Conservation (phyloP, 2,329 filamentous ascomycete species). For the Exophiala sideris region DNA sequence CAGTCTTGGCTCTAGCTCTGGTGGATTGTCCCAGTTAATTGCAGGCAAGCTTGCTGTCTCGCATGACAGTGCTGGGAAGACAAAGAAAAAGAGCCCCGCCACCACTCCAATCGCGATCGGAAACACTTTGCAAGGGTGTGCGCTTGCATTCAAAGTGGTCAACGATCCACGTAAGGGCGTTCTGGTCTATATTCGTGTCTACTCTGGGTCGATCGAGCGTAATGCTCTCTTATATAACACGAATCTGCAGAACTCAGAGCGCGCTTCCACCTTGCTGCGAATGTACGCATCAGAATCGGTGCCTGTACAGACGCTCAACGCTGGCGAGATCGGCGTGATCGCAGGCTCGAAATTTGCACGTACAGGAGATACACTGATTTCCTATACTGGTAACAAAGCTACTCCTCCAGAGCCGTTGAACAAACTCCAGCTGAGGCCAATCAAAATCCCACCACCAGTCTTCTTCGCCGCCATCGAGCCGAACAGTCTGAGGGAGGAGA, state of each 20-base stretch:
- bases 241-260: constrained; percentile 73
- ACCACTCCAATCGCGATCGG: constrained; percentile 37
- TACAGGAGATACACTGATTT: constrained; percentile 87
- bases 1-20: constrained; percentile 58
- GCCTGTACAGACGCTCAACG: constrained; percentile 73
- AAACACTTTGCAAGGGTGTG: constrained; percentile 66
- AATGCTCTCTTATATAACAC: constrained; percentile 83
- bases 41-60: constrained; percentile 43
- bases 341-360: constrained; percentile 85
- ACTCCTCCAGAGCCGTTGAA: constrained; percentile 67
- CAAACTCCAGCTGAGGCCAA: constrained; percentile 77
- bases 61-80: constrained; percentile 33
- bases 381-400: constrained; percentile 62
- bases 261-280: constrained; percentile 75
- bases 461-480: constrained; percentile 95
- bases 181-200: constrained; percentile 87
- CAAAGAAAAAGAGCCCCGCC: constrained; percentile 41
- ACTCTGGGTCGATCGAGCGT: constrained; percentile 74
- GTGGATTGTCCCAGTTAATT: constrained; percentile 52
- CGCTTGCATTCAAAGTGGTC: constrained; percentile 86
- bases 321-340: constrained; percentile 92
- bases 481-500: constrained; percentile 72
- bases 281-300: constrained; percentile 87
- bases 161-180: constrained; percentile 82
- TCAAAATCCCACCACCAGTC: constrained; percentile 85